Conservation (phyloP, 805 yeast species). For the Yarrowia divulgata region DNA sequence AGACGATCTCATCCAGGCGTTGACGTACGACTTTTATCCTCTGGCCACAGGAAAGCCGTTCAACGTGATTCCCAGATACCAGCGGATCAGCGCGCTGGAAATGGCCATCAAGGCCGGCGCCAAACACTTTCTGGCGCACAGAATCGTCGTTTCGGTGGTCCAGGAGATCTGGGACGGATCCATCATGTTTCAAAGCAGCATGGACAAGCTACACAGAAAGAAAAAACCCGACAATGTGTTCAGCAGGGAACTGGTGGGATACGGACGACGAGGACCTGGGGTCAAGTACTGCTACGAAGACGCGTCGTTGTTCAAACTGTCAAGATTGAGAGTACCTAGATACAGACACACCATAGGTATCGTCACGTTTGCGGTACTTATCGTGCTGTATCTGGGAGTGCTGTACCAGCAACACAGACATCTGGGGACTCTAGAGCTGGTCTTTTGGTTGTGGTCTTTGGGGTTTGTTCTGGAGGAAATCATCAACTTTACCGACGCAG, state of each 20-base stretch:
- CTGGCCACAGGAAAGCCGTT: conserved; percentile 52
- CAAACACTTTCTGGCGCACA: conserved; percentile 60
- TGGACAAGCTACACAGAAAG: conserved; percentile 50
- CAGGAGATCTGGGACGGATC: conserved; percentile 63
- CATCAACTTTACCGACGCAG: conserved; percentile 55
- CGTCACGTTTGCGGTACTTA: conserved; percentile 48
- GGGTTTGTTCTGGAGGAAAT: conserved; percentile 59
- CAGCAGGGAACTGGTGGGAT: conserved; percentile 15
- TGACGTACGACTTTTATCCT: conserved; percentile 58
- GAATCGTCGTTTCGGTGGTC: conserved; percentile 57
- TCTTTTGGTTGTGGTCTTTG: conserved; percentile 57
- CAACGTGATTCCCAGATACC: conserved; percentile 49
- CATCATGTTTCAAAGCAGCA: conserved; percentile 53
- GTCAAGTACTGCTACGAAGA: conserved; percentile 50
- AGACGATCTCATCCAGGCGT: conserved; percentile 55
- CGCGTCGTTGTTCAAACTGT: conserved; percentile 51
- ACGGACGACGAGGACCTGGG: conserved; percentile 50
- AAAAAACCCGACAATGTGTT: conserved; percentile 47
- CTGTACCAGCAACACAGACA: conserved; percentile 42
- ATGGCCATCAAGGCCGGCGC: conserved; percentile 61
- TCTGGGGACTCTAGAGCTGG: conserved; percentile 48
- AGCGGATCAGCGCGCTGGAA: conserved; percentile 58
- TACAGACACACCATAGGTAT: conserved; percentile 51
- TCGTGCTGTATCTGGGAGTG: conserved; percentile 48
- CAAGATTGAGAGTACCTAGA: conserved; percentile 53